phyloP scores from a whole-genome alignment of 2,329 filamentous ascomycete species.

The Septoria petroselini region DNA sequence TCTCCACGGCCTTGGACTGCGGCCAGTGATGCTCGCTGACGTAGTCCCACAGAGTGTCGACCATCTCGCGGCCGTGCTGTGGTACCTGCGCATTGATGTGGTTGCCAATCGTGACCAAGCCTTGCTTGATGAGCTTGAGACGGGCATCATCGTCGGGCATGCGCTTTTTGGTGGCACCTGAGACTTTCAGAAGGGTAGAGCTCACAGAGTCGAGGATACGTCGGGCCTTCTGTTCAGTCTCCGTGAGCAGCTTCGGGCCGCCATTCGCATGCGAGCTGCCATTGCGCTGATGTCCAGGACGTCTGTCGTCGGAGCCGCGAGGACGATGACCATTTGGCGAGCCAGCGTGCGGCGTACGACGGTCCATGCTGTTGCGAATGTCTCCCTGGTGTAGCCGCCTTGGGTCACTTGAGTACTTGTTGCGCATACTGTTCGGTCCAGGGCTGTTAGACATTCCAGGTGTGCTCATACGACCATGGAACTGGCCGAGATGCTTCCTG shows the following conservation, averaged over 20 bases:
- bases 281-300: slow-evolving; percentile 40
- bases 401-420: slow-evolving; percentile 38
- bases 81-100: slow-evolving; percentile 54
- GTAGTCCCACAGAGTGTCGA: slow-evolving; percentile 38
- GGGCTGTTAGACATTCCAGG: slow-evolving; percentile 68
- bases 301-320: slow-evolving; percentile 53
- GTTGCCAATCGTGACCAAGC: slow-evolving; percentile 61
- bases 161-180: slow-evolving; percentile 60
- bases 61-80: slow-evolving; percentile 29
- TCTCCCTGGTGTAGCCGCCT: slow-evolving; percentile 33
- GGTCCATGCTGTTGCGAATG: slow-evolving; percentile 40
- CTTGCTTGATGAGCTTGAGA: slow-evolving; percentile 59
- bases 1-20: slow-evolving; percentile 36
- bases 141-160: slow-evolving; percentile 62
- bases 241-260: slow-evolving; percentile 39
- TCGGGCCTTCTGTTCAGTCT: slow-evolving; percentile 53
- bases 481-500: slow-evolving; percentile 67
- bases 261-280: slow-evolving; percentile 40
- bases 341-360: slow-evolving; percentile 39
- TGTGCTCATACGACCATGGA: slow-evolving; percentile 53
- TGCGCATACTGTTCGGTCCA: slow-evolving; percentile 50
- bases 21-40: slow-evolving; percentile 39
- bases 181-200: slow-evolving; percentile 58
- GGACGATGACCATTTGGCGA: slow-evolving; percentile 48
- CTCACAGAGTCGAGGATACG: slow-evolving; percentile 58